Conservation (phyloP, 2,329 filamentous ascomycete genomes). For the Apiospora saccharicola region DNA sequence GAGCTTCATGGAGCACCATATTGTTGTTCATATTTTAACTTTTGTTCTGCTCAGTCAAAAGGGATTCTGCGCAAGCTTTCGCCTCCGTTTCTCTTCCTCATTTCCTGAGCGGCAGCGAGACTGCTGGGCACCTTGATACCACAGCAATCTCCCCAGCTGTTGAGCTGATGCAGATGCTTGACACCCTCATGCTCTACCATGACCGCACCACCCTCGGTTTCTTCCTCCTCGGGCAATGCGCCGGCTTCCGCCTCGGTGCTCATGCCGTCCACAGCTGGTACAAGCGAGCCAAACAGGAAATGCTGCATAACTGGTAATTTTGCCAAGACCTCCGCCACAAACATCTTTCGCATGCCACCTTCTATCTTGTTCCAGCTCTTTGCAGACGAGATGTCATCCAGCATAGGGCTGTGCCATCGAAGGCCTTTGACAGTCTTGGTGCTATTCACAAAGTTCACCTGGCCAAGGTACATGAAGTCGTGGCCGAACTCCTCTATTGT, state of each 20-base stretch:
- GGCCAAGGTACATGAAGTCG: constrained; percentile 90
- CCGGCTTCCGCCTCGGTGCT: constrained; percentile 65
- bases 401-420: constrained; percentile 97
- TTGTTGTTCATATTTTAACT: neutral
- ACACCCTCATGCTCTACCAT: constrained; percentile 69
- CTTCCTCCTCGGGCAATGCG: constrained; percentile 54
- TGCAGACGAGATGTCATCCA: constrained; percentile 93
- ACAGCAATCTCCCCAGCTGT: constrained; percentile 93
- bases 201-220: constrained; percentile 63
- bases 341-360: constrained; percentile 96
- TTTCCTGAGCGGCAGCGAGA: constrained; percentile 87
- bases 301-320: constrained; percentile 99
- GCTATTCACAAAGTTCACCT: constrained; percentile 92
- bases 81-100: constrained; percentile 74
- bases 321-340: constrained; percentile 87
- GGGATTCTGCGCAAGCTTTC: constrained; percentile 76
- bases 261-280: constrained; percentile 86
- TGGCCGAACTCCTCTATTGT: constrained; percentile 84
- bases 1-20: neutral
- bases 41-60: constrained; percentile 67
- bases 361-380: constrained; percentile 94
- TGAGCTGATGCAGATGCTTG: constrained; percentile 74
- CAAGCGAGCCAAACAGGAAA: constrained; percentile 88
- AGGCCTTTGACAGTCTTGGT: constrained; percentile 96
- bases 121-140: constrained; percentile 97